phyloP scores from a whole-genome alignment of 768 basidiomycete species.

The Kwoniella dendrophila region DNA sequence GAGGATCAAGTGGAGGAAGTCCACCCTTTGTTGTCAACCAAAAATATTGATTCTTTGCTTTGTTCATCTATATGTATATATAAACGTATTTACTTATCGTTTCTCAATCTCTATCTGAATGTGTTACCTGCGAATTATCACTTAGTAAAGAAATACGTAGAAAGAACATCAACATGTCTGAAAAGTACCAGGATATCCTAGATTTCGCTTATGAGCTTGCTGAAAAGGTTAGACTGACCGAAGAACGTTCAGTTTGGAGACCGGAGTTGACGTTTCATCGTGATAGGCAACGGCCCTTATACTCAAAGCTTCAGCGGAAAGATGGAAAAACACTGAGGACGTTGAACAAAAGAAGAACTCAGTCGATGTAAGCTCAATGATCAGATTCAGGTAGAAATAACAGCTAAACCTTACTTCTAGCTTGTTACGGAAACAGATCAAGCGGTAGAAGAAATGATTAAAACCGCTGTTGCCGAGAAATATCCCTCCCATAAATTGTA shows the following conservation, averaged over 20 bases:
- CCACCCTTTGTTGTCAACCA: too few relatives aligned
- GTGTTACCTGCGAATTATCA: neutral
- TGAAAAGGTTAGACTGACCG: conserved; percentile 18
- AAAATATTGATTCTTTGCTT: too few relatives aligned
- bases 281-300: conserved; percentile 34
- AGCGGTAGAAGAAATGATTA: conserved; percentile 82
- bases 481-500: conserved; percentile 84
- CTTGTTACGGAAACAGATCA: conserved; percentile 95
- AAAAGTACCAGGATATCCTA: conserved; percentile 28
- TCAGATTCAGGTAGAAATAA: neutral
- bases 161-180: conserved; percentile 9
- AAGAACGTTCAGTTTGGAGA: neutral
- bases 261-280: neutral
- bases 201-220: conserved; percentile 38
- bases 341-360: conserved; percentile 88
- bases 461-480: conserved; percentile 64
- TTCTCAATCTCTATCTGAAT: neutral
- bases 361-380: conserved; percentile 63
- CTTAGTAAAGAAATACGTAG: neutral
- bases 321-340: conserved; percentile 59
- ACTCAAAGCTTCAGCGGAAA: conserved; percentile 68
- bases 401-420: conserved; percentile 25
- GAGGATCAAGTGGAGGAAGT: conserved; percentile 8
- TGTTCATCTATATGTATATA: neutral
- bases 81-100: neutral